phyloP scores from a whole-genome alignment of 31 red algal genomes.

The Asparagopsis taxiformis region DNA sequence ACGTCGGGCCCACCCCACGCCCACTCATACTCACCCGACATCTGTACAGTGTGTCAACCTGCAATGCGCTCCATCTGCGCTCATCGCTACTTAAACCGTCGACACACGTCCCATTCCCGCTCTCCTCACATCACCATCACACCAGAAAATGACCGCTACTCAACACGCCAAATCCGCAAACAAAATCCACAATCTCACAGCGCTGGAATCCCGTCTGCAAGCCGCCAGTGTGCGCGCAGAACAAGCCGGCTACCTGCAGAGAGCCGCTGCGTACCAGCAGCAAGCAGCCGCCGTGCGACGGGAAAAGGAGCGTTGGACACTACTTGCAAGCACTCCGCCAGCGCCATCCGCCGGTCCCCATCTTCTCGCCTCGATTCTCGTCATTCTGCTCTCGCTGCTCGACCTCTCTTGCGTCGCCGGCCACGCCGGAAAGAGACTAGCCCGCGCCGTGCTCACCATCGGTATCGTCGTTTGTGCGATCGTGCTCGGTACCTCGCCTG shows the following conservation, averaged over 20 bases:
- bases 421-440: background rate
- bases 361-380: background rate
- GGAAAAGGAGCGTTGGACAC: background rate
- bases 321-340: background rate
- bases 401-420: background rate
- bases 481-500: background rate
- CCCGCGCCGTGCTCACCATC: background rate
- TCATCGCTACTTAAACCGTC: too few species aligned
- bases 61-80: too few species aligned
- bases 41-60: too few species aligned
- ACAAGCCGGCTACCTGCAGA: background rate
- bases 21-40: too few species aligned
- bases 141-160: too few species aligned
- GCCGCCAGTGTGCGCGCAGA: background rate
- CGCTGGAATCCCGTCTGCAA: background rate
- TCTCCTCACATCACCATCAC: too few species aligned
- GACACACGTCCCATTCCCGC: too few species aligned
- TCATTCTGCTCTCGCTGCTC: background rate
- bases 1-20: too few species aligned
- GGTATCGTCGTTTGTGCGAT: background rate
- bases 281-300: background rate
- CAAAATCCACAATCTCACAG: conserved; percentile 1
- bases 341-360: background rate
- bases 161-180: too few species aligned
- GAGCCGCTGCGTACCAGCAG: background rate